phyloP scores from a whole-genome alignment of 495 filamentous ascomycete species.

The Aspergillus nanangensis region DNA sequence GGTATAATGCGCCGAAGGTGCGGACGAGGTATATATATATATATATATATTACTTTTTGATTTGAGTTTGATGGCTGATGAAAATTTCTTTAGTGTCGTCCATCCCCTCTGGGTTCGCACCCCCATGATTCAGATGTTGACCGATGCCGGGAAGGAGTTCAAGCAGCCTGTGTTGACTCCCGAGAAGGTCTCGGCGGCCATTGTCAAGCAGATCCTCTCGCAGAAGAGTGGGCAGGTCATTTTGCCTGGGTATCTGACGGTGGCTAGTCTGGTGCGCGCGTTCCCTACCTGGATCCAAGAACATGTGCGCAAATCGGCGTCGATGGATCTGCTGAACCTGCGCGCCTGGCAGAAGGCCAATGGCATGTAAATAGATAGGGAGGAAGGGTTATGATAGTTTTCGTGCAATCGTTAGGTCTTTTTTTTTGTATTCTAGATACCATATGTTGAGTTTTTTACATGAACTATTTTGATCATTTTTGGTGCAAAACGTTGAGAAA shows the following conservation, averaged over 20 bases:
- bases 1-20: conserved; percentile 40
- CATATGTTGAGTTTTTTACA: background rate
- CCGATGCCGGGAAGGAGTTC: conserved; percentile 32
- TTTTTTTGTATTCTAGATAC: background rate
- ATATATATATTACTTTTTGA: no score
- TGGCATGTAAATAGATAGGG: background rate
- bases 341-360: conserved; percentile 7
- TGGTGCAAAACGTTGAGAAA: no score
- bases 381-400: background rate
- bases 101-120: conserved; percentile 46
- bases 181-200: conserved; percentile 31
- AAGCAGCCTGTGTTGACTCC: conserved; percentile 33
- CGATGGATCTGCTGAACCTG: conserved; percentile 17
- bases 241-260: conserved; percentile 20
- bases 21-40: conserved; percentile 33
- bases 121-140: conserved; percentile 38
- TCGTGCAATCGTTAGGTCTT: background rate
- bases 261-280: conserved; percentile 27
- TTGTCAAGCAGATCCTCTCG: conserved; percentile 38
- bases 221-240: conserved; percentile 41
- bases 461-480: background rate
- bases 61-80: background rate
- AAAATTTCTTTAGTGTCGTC: conserved; percentile 32
- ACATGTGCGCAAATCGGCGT: conserved; percentile 22
- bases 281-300: conserved; percentile 42